Conservation (phyloP, 148 eudicot species). For the Rhododendron williamsianum region DNA sequence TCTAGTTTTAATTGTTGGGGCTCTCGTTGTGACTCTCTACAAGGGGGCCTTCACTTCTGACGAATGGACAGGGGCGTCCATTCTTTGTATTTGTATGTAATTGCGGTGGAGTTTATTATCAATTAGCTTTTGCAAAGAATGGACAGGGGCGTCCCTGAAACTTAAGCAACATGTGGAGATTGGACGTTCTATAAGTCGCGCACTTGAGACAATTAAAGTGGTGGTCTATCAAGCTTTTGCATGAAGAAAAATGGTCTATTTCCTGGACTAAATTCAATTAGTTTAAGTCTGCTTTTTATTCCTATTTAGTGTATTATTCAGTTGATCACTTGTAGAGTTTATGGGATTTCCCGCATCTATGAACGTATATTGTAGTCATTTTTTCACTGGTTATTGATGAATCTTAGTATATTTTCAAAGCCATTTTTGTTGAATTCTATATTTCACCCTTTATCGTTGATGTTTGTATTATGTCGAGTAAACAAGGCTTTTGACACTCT, state of each 20-base stretch:
- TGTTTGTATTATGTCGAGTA: background rate
- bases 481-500: background rate
- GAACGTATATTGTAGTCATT: background rate
- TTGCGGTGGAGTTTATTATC: background rate
- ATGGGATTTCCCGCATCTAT: background rate
- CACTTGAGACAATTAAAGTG: background rate
- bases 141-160: background rate
- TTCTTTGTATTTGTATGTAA: background rate
- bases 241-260: background rate
- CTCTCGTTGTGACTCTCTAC: slow-evolving; percentile 42
- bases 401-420: background rate
- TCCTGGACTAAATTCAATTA: background rate
- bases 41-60: slow-evolving; percentile 43
- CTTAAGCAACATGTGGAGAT: background rate
- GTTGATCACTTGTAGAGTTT: background rate
- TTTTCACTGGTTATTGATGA: background rate
- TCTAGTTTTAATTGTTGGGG: slow-evolving; percentile 37
- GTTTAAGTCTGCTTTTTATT: background rate
- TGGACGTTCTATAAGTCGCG: background rate
- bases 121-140: background rate
- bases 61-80: too few relatives aligned
- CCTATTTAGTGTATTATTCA: background rate
- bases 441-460: background rate
- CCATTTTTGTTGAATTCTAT: background rate
- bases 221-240: background rate